Base-by-base conservation (phyloP, 2,329 filamentous ascomycete species). In the Colletotrichum sp. region DNA sequence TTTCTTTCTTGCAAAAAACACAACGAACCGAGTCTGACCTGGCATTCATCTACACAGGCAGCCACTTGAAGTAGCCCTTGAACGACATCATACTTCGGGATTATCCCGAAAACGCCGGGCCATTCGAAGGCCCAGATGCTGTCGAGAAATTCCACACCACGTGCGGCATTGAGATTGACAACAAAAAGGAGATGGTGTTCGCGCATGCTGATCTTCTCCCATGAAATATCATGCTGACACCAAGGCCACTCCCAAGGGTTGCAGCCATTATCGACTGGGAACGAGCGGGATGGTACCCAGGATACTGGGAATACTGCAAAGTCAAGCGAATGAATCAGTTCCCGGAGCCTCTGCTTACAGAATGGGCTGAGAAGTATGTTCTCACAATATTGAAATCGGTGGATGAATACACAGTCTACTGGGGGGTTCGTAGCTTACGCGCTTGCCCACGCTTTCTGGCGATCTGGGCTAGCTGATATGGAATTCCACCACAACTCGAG, bases 51-150 rank as follows among this genome's bases (percentile, higher is more conserved):
- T n/a, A 49, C 11, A 22, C 1, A 59, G 55, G 55, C 4, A 59
- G 13, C 7, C 55, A 16, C 13, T 25, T 25, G 3, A 3, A 29
- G 25, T 13, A 25, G n/a, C 55, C 15, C 8, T 19, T 29, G 22
- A 19, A 59, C 55, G 55, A 29, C 9, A n/a, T 49, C 27, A 29
- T 59, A 6, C 13, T 59, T 29, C 55, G 13, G 55, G 55, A 8
- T 27, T 29, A 1, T 29, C 55, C 22, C 13, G 8, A 16, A 11
- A 12, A 29, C 7, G 0, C 3, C 0, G 55, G 55, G 55, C 25
- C 55, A 13, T 29, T 59, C 25, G 25, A 27, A 11, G 55, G 7
- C 4, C 16, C 25, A 19, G 27, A 19, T 16, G 55, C 55, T 11
- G 1, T 59, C 16, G 22, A 59, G 52, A 25, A 27, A 12, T 59